A percentile compares a stretch with the other conserved stretches of the same genome.
Conservation (phyloP, 2,329 filamentous ascomycete species). For the Aspergillus calidoustus region DNA sequence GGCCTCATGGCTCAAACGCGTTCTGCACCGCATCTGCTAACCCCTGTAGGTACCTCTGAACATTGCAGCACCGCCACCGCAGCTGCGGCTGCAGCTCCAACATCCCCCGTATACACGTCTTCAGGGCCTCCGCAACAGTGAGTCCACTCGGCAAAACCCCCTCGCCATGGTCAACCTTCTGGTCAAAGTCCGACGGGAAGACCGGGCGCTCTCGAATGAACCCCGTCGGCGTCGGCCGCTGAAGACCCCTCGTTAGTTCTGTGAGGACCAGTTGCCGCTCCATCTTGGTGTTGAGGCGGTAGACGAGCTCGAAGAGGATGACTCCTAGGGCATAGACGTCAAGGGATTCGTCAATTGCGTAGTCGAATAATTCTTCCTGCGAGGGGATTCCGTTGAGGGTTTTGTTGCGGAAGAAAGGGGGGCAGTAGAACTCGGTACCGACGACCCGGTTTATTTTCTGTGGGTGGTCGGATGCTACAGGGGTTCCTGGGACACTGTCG, state of each 20-base stretch:
- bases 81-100: constrained; percentile 40
- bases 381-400: neutral
- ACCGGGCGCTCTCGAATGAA: constrained; percentile 20
- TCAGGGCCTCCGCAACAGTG: constrained; percentile 39
- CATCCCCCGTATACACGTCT: constrained; percentile 48
- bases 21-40: constrained; percentile 29
- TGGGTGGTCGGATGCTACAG: constrained; percentile 25
- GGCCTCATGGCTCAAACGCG: neutral
- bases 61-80: constrained; percentile 45
- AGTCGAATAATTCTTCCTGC: constrained; percentile 24
- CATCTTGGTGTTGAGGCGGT: constrained; percentile 56
- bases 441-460: constrained; percentile 50
- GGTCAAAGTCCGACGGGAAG: constrained; percentile 44
- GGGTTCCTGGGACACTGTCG: constrained; percentile 30
- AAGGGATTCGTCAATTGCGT: constrained; percentile 55
- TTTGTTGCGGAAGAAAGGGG: constrained; percentile 38
- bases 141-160: constrained; percentile 29
- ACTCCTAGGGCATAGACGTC: constrained; percentile 67
- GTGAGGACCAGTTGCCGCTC: constrained; percentile 52
- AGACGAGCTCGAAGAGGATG: constrained; percentile 66
- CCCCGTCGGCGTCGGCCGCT: constrained; percentile 2
- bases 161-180: constrained; percentile 42
- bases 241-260: constrained; percentile 40
- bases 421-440: constrained; percentile 67
- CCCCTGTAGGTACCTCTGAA: constrained; percentile 40